Conservation (phyloP, 352 stramenopile genomes). For the Phytophthora nicotianae region DNA sequence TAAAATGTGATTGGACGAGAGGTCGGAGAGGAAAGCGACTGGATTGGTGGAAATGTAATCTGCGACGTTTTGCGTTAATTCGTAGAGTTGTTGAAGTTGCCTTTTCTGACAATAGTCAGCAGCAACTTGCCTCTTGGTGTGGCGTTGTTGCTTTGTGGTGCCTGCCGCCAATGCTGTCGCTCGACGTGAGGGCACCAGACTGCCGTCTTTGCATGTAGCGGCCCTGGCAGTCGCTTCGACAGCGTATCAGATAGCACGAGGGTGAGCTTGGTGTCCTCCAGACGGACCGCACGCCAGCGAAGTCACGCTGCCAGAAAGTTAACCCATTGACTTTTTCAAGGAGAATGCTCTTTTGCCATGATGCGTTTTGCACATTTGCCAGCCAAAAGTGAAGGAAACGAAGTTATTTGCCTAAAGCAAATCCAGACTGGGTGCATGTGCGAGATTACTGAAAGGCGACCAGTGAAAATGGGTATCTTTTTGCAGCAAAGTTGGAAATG, state of each 20-base stretch:
- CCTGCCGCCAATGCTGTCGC: slow-evolving; percentile 3
- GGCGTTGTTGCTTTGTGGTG: slow-evolving; percentile 8
- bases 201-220: slow-evolving; percentile 3
- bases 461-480: slow-evolving; percentile 22
- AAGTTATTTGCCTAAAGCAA: slow-evolving; percentile 1
- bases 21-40: not conserved
- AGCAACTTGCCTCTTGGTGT: not conserved
- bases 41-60: slow-evolving; percentile 15
- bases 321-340: slow-evolving; percentile 2
- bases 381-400: too few species aligned
- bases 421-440: slow-evolving; percentile 6
- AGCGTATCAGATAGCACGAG: too few species aligned
- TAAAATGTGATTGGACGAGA: slow-evolving; percentile 3
- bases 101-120: slow-evolving; percentile 11
- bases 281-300: slow-evolving; percentile 15
- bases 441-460: slow-evolving; percentile 15
- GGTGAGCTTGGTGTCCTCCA: not conserved
- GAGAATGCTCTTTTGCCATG: not conserved
- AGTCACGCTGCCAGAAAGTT: slow-evolving; percentile 10
- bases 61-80: slow-evolving; percentile 23
- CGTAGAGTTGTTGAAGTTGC: slow-evolving; percentile 25
- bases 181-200: not conserved
- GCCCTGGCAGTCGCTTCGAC: too few species aligned
- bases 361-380: not conserved
- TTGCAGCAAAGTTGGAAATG: slow-evolving; percentile 2